Percentiles rank a stretch among this genome's conserved stretches.
Conservation (phyloP, 208 protist genomes). For the Endotrypanum monterogeii region DNA sequence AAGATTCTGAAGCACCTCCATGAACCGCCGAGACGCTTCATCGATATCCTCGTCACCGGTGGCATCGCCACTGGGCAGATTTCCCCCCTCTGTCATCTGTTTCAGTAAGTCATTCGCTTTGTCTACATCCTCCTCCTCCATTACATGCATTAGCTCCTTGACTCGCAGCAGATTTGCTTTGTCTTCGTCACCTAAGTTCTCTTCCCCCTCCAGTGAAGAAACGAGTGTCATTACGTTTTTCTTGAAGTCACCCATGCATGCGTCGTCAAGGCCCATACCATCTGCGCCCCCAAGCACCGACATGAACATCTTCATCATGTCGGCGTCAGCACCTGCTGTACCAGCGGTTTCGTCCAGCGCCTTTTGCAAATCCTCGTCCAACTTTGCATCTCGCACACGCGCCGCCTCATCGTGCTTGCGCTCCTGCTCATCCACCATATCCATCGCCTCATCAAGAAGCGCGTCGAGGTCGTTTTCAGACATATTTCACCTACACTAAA, state of each 20-base stretch:
- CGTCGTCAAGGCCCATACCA: conserved; percentile 18
- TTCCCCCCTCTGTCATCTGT: conserved; percentile 38
- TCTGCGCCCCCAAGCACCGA: conserved; percentile 30
- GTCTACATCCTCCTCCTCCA: conserved; percentile 51
- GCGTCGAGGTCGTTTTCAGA: conserved; percentile 73
- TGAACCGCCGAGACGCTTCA: conserved; percentile 34
- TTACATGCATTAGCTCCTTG: conserved; percentile 51
- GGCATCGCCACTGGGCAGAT: conserved; percentile 13
- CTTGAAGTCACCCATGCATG: conserved; percentile 51
- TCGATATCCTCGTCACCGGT: conserved; percentile 33
- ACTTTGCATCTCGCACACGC: conserved; percentile 46
- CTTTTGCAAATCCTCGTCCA: conserved; percentile 56
- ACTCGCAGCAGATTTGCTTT: conserved; percentile 43
- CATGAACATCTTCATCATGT: conserved; percentile 49
- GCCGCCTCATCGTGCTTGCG: conserved; percentile 61
- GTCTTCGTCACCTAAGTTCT: conserved; percentile 39
- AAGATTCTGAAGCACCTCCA: conserved; percentile 40
- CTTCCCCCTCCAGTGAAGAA: conserved; percentile 38
- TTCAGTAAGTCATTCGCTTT: conserved; percentile 42
- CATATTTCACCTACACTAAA: conserved; percentile 23
- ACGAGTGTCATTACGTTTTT: conserved; percentile 51
- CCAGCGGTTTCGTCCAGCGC: conserved; percentile 33
- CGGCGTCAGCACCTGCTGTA: conserved; percentile 17
- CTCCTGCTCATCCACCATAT: conserved; percentile 80
- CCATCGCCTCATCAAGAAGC: conserved; percentile 81